phyloP scores from a whole-genome alignment of 352 stramenopile species.

The Pythium brachiatum region DNA sequence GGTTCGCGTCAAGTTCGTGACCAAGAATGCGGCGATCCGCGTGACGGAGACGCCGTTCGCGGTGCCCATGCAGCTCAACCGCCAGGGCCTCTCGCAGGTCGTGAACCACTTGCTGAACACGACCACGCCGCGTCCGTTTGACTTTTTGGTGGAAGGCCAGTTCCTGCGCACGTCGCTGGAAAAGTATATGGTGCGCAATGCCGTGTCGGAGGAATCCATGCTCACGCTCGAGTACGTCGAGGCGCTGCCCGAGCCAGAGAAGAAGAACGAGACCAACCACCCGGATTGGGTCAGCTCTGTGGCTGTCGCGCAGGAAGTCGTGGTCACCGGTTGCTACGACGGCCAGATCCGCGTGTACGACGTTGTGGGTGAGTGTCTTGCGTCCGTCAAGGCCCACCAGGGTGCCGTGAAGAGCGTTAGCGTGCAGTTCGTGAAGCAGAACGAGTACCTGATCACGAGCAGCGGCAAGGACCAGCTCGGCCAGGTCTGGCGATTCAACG shows the following conservation, averaged over 20 bases:
- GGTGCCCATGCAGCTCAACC: conserved; percentile 72
- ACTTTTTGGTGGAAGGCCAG: conserved; percentile 78
- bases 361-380: conserved; percentile 40
- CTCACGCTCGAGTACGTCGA: conserved; percentile 89
- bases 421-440: conserved; percentile 31
- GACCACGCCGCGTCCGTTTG: conserved; percentile 64
- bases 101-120: conserved; percentile 86
- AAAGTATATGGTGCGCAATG: conserved; percentile 69
- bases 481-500: conserved; percentile 62
- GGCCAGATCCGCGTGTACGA: conserved; percentile 82
- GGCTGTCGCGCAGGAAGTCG: conserved; percentile 34
- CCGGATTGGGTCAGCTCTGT: conserved; percentile 89
- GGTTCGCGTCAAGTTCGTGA: conserved; percentile 90
- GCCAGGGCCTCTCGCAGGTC: conserved; percentile 84
- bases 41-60: conserved; percentile 90
- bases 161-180: conserved; percentile 77
- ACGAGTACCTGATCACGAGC: conserved; percentile 63
- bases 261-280: conserved; percentile 61
- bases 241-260: conserved; percentile 68
- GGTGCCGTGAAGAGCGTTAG: conserved; percentile 70
- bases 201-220: conserved; percentile 75
- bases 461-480: conserved; percentile 78
- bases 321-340: conserved; percentile 87
- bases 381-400: conserved; percentile 73
- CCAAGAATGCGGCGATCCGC: conserved; percentile 81